phyloP scores from a whole-genome alignment of 257 asterid species.

The Cynanchum wilfordii region DNA sequence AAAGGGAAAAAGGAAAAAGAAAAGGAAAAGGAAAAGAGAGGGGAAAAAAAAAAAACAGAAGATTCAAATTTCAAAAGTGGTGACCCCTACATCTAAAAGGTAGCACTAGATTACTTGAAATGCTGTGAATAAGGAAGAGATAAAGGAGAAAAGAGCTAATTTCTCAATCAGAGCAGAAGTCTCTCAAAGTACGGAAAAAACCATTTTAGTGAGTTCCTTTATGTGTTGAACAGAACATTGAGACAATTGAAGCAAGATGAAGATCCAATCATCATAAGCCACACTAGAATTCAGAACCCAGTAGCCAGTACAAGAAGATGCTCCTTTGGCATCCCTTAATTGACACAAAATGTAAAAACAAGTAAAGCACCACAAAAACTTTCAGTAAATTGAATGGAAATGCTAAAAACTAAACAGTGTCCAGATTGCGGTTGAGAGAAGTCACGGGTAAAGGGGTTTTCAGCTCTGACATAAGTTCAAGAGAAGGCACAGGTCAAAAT shows the following conservation, averaged over 20 bases:
- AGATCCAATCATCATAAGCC: background rate
- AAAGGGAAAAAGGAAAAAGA: too few relatives aligned
- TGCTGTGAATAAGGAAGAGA: background rate
- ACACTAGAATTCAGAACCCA: background rate
- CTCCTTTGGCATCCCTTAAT: background rate
- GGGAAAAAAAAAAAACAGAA: background rate
- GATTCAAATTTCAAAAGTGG: background rate
- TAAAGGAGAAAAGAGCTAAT: background rate
- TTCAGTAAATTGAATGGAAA: background rate
- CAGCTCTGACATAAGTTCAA: too few relatives aligned
- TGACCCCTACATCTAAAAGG: background rate
- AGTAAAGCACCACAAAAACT: background rate
- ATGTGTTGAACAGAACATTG: background rate
- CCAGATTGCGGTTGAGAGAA: background rate
- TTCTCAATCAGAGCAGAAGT: background rate
- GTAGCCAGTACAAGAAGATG: background rate
- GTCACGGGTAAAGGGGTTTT: too few relatives aligned
- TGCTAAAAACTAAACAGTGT: background rate
- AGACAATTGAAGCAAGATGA: constrained; percentile 3
- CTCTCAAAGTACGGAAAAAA: background rate
- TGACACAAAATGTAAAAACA: too few relatives aligned
- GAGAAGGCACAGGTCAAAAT: background rate
- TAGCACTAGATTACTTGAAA: background rate
- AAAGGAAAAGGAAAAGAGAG: too few relatives aligned
- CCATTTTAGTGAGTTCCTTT: background rate